phyloP scores from a whole-genome alignment of 805 yeast genomes.

The Candida peoriensis region DNA sequence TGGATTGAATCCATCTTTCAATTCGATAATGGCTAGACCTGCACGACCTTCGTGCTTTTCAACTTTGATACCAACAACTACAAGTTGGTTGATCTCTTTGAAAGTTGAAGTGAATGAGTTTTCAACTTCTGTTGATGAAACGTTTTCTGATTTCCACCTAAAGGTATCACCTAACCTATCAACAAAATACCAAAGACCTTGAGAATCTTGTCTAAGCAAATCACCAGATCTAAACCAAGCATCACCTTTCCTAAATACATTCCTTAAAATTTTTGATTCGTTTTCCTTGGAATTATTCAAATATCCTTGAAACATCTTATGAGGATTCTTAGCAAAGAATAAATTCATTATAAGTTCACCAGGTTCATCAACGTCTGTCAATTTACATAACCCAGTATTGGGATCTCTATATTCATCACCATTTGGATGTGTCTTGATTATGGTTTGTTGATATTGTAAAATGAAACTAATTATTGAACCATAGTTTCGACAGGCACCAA shows the following conservation, averaged over 20 bases:
- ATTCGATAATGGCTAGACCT: slow-evolving; percentile 77
- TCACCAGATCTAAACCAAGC: slow-evolving; percentile 92
- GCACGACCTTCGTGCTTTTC: slow-evolving; percentile 93
- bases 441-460: slow-evolving; percentile 47
- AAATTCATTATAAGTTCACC: slow-evolving; percentile 86
- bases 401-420: slow-evolving; percentile 77
- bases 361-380: slow-evolving; percentile 56
- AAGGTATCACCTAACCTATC: slow-evolving; percentile 94
- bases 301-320: slow-evolving; percentile 84
- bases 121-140: slow-evolving; percentile 90
- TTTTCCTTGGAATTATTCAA: slow-evolving; percentile 77
- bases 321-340: slow-evolving; percentile 55
- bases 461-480: slow-evolving; percentile 54
- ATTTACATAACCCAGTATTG: slow-evolving; percentile 53
- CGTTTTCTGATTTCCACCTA: slow-evolving; percentile 96
- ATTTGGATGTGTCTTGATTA: slow-evolving; percentile 75
- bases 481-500: slow-evolving; percentile 85
- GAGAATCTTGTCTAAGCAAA: slow-evolving; percentile 60
- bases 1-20: slow-evolving; percentile 27
- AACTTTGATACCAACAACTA: slow-evolving; percentile 83
- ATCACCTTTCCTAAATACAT: slow-evolving; percentile 82
- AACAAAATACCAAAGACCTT: slow-evolving; percentile 73
- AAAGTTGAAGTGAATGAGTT: slow-evolving; percentile 48
- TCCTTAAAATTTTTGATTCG: slow-evolving; percentile 61
- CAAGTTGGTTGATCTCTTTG: slow-evolving; percentile 52